Conservation (phyloP, 2,329 filamentous ascomycete genomes). For the Fusarium duplospermum region DNA sequence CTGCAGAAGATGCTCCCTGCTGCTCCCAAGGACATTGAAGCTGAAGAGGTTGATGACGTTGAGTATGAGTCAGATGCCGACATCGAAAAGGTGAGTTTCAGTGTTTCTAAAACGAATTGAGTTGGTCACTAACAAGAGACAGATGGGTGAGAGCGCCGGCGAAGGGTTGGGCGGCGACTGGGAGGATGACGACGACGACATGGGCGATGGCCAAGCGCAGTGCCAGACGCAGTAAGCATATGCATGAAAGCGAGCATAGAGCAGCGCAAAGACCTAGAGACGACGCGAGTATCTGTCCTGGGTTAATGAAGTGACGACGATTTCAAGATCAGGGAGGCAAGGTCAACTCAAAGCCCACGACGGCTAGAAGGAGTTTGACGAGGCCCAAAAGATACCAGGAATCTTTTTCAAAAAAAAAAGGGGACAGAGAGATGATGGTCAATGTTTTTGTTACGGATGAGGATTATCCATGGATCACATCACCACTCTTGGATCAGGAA, state of each 20-base stretch:
- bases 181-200: constrained; percentile 76
- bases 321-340: constrained; percentile 28
- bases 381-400: not conserved
- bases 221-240: constrained; percentile 76
- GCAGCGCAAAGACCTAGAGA: constrained; percentile 19
- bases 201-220: constrained; percentile 73
- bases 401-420: constrained; percentile 17
- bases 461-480: constrained; percentile 21
- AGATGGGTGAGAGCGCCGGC: constrained; percentile 79
- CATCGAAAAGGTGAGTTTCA: constrained; percentile 75
- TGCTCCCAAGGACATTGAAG: constrained; percentile 69
- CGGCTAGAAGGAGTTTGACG: constrained; percentile 4
- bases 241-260: constrained; percentile 16
- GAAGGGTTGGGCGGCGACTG: constrained; percentile 75
- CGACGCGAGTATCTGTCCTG: constrained; percentile 15
- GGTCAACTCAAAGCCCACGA: constrained; percentile 6
- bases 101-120: constrained; percentile 1
- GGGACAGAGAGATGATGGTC: not conserved
- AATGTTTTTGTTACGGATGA: constrained; percentile 17
- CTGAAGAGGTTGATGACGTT: constrained; percentile 86
- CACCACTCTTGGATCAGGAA: constrained; percentile 26
- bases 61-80: constrained; percentile 85
- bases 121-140: constrained; percentile 23
- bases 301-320: constrained; percentile 44
- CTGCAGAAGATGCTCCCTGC: constrained; percentile 82